These are phyloP conservation scores for Tylopilus microsporus DNA, from an alignment of 1,284 basidiomycete genomes.

Conservation along the genomic window DNA sequence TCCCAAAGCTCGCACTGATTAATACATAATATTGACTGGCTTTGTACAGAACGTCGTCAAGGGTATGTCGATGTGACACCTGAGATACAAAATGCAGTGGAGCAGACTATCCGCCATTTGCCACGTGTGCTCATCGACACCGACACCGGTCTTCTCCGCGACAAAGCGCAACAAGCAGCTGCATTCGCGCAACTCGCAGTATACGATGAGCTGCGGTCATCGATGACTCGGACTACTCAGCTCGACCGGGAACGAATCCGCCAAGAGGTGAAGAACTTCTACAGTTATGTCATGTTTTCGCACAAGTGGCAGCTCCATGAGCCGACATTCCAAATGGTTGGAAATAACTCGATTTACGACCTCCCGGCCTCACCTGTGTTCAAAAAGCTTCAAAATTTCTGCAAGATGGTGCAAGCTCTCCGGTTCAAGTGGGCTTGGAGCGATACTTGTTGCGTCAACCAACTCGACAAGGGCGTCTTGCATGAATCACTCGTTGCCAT, in stretches of 20 bases:
- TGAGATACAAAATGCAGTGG: background rate
- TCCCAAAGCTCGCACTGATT: too few relatives aligned
- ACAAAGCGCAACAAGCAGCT: background rate
- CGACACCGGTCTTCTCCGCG: background rate
- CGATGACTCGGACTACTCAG: slow-evolving; percentile 3
- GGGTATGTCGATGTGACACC: background rate
- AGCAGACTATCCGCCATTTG: background rate
- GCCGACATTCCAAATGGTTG: background rate
- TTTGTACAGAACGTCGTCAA: background rate
- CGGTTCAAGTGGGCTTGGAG: too few relatives aligned
- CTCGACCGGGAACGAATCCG: slow-evolving; percentile 8
- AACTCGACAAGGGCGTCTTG: too few relatives aligned
- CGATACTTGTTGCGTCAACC: too few relatives aligned
- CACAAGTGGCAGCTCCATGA: slow-evolving; percentile 13
- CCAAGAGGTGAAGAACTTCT: slow-evolving; percentile 8
- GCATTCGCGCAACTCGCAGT: too few relatives aligned
- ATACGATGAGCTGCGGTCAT: too few relatives aligned
- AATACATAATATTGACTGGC: background rate
- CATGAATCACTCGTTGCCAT: too few relatives aligned
- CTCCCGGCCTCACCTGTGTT: background rate
- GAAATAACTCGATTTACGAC: slow-evolving; percentile 1
- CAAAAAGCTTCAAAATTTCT: background rate
- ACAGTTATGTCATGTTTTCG: slow-evolving; percentile 17
- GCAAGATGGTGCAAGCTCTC: background rate
- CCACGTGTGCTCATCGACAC: background rate